Conservation (phyloP, 1,284 basidiomycete genomes). For the Amylostereum areolatum region DNA sequence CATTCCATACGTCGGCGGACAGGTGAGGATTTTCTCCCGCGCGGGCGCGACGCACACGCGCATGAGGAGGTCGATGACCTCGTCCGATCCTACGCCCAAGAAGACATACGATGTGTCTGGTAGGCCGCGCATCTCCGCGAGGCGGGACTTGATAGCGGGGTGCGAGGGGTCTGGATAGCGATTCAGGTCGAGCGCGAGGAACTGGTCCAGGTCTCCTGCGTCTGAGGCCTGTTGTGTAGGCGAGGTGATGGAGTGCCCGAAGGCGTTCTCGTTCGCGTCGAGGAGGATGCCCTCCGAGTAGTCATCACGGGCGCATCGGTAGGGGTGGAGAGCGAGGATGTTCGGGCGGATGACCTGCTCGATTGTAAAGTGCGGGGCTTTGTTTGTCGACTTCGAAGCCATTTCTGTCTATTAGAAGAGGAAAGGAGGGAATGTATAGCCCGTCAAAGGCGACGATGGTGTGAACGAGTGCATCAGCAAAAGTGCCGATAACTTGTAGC, state of each 20-base stretch:
- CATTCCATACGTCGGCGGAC: constrained; percentile 98
- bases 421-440: too few species aligned
- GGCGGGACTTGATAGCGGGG: constrained; percentile 71
- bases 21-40: constrained; percentile 79
- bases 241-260: constrained; percentile 77
- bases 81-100: constrained; percentile 95
- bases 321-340: constrained; percentile 88
- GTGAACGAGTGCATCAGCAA: too few species aligned
- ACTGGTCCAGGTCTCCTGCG: constrained; percentile 23
- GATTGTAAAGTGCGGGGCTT: constrained; percentile 77
- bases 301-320: constrained; percentile 95
- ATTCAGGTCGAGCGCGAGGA: constrained; percentile 57
- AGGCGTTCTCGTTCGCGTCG: constrained; percentile 96
- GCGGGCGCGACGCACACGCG: constrained; percentile 83
- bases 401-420: too few species aligned
- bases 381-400: too few species aligned
- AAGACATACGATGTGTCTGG: constrained; percentile 75
- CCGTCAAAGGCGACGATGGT: too few species aligned
- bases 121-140: constrained; percentile 68
- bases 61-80: constrained; percentile 94
- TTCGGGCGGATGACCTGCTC: constrained; percentile 87
- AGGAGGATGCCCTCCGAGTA: constrained; percentile 92
- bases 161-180: constrained; percentile 87
- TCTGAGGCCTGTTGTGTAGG: constrained; percentile 20
- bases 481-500: too few species aligned